phyloP scores from a whole-genome alignment of 805 yeast species.

The Wickerhamiella occidentalis region DNA sequence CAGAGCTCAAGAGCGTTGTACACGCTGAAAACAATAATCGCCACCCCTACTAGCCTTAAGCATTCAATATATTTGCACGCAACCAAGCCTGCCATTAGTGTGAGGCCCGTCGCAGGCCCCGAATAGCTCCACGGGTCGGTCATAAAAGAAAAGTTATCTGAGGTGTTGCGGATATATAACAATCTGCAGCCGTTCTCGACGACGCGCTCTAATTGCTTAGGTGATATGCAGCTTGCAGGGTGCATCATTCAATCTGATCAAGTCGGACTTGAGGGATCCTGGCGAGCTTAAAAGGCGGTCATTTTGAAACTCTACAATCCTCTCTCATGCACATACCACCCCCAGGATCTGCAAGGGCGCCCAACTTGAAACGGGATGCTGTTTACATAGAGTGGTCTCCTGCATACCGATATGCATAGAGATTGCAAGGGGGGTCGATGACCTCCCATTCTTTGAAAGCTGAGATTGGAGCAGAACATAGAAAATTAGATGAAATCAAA shows the following conservation, averaged over 20 bases:
- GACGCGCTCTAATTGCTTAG: constrained; percentile 1
- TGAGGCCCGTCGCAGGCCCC: background rate
- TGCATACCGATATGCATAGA: background rate
- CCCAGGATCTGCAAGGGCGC: background rate
- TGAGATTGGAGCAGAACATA: too few species aligned
- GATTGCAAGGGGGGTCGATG: background rate
- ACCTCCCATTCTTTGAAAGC: background rate
- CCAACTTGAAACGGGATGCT: background rate
- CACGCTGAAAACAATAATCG: background rate
- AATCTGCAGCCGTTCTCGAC: background rate
- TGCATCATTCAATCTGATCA: background rate
- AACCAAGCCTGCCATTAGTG: background rate
- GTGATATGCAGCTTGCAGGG: constrained; percentile 1
- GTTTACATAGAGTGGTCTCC: background rate
- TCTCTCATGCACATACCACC: background rate
- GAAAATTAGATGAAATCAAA: too few species aligned
- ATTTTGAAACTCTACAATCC: background rate
- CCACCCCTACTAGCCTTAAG: background rate
- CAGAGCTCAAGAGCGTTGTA: constrained; percentile 7
- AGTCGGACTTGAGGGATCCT: too few species aligned
- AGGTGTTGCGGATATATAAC: background rate
- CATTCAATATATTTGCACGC: background rate
- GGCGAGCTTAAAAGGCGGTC: background rate
- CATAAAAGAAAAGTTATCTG: background rate
- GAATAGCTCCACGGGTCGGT: background rate